Evolutionary conservation across 106 monocot genomes (phyloP).

Genomic region (Acanthochlamys bracteata): DNA sequence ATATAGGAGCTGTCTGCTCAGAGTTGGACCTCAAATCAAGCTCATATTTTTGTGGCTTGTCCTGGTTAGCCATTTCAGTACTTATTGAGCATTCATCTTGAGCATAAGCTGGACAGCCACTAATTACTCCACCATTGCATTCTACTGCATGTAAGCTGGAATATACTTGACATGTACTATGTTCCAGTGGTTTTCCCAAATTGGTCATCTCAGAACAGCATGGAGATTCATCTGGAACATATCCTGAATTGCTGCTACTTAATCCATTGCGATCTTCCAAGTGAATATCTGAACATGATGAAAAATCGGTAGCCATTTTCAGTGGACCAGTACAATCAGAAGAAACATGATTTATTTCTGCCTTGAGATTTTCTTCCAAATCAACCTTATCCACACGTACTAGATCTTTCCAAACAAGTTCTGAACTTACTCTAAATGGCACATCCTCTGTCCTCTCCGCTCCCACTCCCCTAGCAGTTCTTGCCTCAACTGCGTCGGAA

Average conservation of each 20-base stretch:
- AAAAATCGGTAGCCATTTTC: no score
- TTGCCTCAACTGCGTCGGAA: neutral
- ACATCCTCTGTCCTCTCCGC: slow-evolving; percentile 13
- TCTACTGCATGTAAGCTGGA: no score
- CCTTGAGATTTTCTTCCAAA: neutral
- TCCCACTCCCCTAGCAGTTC: neutral
- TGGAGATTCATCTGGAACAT: neutral
- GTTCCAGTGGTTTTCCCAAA: neutral
- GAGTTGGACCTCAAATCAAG: neutral
- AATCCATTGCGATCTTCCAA: no score
- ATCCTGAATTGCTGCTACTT: neutral
- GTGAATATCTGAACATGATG: no score
- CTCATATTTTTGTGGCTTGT: no score
- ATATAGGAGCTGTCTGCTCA: neutral
- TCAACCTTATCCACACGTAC: neutral
- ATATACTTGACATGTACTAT: no score
- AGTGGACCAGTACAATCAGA: neutral
- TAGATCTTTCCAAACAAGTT: neutral
- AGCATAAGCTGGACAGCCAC: no score
- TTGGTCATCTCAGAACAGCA: neutral
- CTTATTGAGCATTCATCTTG: no score
- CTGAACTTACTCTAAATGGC: neutral
- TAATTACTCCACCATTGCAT: no score
- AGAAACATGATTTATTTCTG: neutral
- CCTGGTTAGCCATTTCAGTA: no score